Base-by-base conservation (phyloP, 768 basidiomycete species). In the Tylopilus sp. region DNA sequence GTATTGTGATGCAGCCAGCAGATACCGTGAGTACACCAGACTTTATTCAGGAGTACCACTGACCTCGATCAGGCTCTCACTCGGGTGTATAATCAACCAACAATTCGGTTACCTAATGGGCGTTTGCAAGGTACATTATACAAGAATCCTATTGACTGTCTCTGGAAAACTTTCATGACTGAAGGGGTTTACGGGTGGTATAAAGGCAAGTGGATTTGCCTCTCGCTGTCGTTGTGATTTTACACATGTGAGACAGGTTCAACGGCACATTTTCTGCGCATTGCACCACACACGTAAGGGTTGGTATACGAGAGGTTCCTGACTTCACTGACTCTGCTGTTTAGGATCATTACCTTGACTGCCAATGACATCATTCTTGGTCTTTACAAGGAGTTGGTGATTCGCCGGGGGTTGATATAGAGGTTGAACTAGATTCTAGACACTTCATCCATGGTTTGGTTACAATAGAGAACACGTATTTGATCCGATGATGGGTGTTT, bases 181-280 rank as follows among this genome's bases (percentile, higher is more conserved):
- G 97, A 99, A 73, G 97, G 97, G 29, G 72, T 93, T 11, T 76
- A 82, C 22, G 97, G 92, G n/a, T 91, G 88, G 89, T 99, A 99
- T 75, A 98, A 98, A 76, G 95, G 92, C 82, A 58, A 45, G 62
- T 57, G 33, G 6, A 45, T 11, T 26, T 34, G 11, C 5, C 13
- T 6, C 2, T 3, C 24, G 16, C 36, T 14, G 14, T 36, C 54
- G 4, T 8, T 10, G 2, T n/a, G 8, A 22, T 25, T 58, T 17
- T n/a, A n/a, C n/a, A n/a, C n/a, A 61, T 30, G 11, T 45, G 41
- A 45, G 31, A 38, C 58, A 92, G 90, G 96, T 37, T 92, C 92
- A 3, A 91, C 91, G 0, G 95, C 96, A 3, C 96, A 98, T 70
- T 91, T 97, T 71, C 64, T 95, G 61, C 82, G 94, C 33, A 96